Evolutionary conservation across 208 protist genomes (phyloP), one percentile per base, ranked within the genome.

Genomic region (Tritrichomonas musculus): DNA sequence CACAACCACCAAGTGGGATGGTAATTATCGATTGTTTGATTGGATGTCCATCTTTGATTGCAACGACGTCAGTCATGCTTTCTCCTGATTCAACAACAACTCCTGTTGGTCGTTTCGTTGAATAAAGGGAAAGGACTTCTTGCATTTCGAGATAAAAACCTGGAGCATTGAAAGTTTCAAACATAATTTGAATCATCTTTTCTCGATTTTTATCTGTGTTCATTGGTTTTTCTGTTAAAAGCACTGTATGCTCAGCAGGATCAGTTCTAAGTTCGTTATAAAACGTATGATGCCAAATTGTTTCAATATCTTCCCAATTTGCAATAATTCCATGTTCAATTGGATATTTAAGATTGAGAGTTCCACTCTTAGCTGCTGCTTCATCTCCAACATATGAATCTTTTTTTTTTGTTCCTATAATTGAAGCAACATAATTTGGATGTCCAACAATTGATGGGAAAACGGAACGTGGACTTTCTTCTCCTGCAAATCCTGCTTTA

Each of bases 201-300:
- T 93, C 93, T 95, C 97, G 97, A 55, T 94, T 94, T 2, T 33
- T 33, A 30, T 39, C 8, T 30, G 93, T 55, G 30, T 93, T 93
- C 60, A 97, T 95, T 17, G 97, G 97, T 20, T 96, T 96, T 93
- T 98, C 97, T n/a, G 97, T 97, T 22, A 98, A 93, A 20, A 98
- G 95, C 65, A 99, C 97, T 66, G 97, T 97, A 96, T 99, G 98
- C 92, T 99, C 97, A 94, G 99, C 97, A 27, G 98, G 98, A 82
- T 96, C 97, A 30, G 99, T 97, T 72, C 97, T 97, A 36, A 99
- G 96, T 92, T 99, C 97, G 44, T 95, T 95, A 49, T 73, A 94
- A 93, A 95, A 95, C 30, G 50, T 94, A 72, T 95, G 94, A 53
- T 95, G 72, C 94, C 94, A 95, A 49, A 95, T 93, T 64, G 92